Conservation (phyloP, 257 asterid genomes). For the Plectranthus barbatus region DNA sequence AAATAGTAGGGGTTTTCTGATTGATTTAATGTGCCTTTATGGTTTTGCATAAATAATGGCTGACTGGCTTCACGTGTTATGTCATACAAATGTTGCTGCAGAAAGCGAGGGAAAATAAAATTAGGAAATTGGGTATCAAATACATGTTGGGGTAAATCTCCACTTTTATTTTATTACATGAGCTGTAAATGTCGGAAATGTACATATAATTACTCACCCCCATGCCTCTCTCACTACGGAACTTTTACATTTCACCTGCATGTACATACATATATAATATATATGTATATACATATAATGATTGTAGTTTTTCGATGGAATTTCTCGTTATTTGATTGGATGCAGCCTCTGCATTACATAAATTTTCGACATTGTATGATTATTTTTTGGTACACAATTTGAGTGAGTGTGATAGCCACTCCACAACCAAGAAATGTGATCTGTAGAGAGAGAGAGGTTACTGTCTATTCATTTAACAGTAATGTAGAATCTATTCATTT, state of each 20-base stretch:
- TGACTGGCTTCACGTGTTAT: constrained; percentile 78
- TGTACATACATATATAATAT: not conserved
- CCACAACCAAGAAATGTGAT: too few species aligned
- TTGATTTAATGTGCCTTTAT: constrained; percentile 39
- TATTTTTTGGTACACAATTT: too few species aligned
- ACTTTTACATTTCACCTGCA: not conserved
- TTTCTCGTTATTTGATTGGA: not conserved
- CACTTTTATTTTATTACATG: not conserved
- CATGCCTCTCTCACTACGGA: not conserved
- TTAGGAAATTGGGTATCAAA: not conserved
- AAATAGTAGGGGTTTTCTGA: constrained; percentile 13
- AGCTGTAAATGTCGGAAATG: not conserved
- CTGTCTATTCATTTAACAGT: too few species aligned
- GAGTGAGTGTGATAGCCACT: too few species aligned
- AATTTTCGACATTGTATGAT: too few species aligned
- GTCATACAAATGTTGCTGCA: constrained; percentile 29
- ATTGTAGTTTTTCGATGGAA: not conserved
- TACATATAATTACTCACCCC: not conserved
- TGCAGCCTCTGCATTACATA: not conserved
- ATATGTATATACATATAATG: not conserved
- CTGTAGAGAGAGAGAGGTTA: too few species aligned
- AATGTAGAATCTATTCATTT: too few species aligned
- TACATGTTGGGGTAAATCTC: not conserved
- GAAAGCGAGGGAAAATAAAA: not conserved
- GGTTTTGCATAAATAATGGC: constrained; percentile 41